Evolutionary conservation across 1,139 yeast species (phyloP), one percentile per base, ranked within the genome.

Genomic region (Yueomyces sp.): DNA sequence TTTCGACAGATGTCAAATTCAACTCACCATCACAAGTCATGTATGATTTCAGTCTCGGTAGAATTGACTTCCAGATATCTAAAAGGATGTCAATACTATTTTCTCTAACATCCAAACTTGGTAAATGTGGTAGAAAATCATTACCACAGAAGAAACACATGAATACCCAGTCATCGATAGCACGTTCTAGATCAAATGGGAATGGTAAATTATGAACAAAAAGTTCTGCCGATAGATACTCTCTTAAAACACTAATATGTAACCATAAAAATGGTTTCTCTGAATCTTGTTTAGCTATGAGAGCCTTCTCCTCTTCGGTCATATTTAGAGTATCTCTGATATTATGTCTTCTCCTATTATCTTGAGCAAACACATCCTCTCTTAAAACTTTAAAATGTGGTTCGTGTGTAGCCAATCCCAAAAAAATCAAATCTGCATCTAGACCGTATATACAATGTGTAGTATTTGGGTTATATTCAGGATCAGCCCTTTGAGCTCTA

Each of bases 111-210:
- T 91, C 96, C 48, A 93, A 70, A 42, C 94, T 80, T 4, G 99
- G 98, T 51, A 93, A 68, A 64, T 91, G 98, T 2, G 99, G 99
- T 57, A 93, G 70, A 70, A 93, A 93, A 76, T 93, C 99, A 60
- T 93, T 93, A 62, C 99, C 99, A 46, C 91, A 95, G 60, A 93
- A 93, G 68, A 93, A 93, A 72, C 97, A 91, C 89, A 93, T 82
- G 53, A 93, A 93, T 19, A 93, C 89, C 98, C 98, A 93, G 65
- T 93, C 99, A 60, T 93, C 99, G 48, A 93, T 81, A 2, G 97
- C 96, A 46, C 98, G 72, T 64, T 93, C 99, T 47, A 87, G 65
- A 59, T 91, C 96, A 64, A 82, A 87, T 19, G 78, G 74, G 55
- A 84, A 81, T 1, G 86, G 73, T 31, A 81, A 60, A 39, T 80